A percentile compares a stretch with the other conserved stretches of the same genome.
Evolutionary conservation across 768 basidiomycete genomes (phyloP).

Genomic region (Termitomyces sp.): DNA sequence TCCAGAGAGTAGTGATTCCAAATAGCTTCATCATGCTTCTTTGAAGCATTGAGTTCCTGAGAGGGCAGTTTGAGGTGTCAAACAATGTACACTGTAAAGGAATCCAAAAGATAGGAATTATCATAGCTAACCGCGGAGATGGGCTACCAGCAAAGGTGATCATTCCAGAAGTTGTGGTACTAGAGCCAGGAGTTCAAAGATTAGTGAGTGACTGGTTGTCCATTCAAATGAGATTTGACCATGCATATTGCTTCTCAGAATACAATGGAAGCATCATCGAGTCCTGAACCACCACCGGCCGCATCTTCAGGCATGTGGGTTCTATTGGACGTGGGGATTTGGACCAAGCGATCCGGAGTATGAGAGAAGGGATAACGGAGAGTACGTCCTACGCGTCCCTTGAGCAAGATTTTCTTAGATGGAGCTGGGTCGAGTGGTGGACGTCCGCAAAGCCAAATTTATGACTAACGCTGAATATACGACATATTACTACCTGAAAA

Average conservation of each 20-base stretch:
- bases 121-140: no score
- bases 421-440: conserved; percentile 44
- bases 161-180: conserved; percentile 12
- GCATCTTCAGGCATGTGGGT: conserved; percentile 32
- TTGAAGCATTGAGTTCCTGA: no score
- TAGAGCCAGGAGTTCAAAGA: conserved; percentile 17
- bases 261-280: conserved; percentile 34
- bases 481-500: background rate
- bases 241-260: conserved; percentile 15
- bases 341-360: conserved; percentile 79
- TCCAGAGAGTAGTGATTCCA: no score
- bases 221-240: background rate
- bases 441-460: conserved; percentile 27
- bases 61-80: no score
- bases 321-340: conserved; percentile 75
- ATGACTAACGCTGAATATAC: conserved; percentile 11
- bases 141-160: no score
- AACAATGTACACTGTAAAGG: no score
- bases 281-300: conserved; percentile 15
- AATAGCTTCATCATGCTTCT: no score
- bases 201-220: conserved; percentile 14
- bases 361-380: conserved; percentile 61
- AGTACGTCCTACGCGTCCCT: conserved; percentile 42
- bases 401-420: conserved; percentile 81
- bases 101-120: no score